Base-by-base conservation (phyloP, 2,329 filamentous ascomycete genomes). In the Aspergillus intermedius region DNA sequence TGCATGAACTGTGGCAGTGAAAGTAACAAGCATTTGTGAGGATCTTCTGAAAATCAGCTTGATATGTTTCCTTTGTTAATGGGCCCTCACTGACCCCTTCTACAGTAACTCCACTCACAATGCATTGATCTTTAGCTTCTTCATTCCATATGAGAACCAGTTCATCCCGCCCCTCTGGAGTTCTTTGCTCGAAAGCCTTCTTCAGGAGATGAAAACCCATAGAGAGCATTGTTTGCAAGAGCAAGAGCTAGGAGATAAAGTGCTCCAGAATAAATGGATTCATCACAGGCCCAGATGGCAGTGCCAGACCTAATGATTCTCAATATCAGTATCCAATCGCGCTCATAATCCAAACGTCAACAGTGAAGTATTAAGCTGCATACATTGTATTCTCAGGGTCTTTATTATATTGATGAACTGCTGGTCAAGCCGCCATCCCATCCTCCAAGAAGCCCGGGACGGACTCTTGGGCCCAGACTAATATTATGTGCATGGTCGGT, bases 181-280 rank as follows among this genome's bases (percentile, higher is more conserved):
- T 51, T 49, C 48, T 54, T 47, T 48, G 46, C 40, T 48, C 46
- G n/a, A 13, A 52, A 51, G 39, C 47, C 30, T 35, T 49, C 47
- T 45, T 21, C 23, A 8, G 37, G 4, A 9, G 8, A 34, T 19
- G 21, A 34, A 23, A 45, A 49, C 10, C 34, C 13, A 22, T 41
- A 49, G 23, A 50, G 44, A 47, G 45, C 41, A 44, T 44, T 44
- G 15, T 47, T 25, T 4, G 34, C 23, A 50, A 50, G 34, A 6
- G 45, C 48, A 12, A 50, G 41, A 5, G 22, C 45, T 28, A 50
- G 34, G 28, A 50, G 42, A 44, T 45, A 42, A 13, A 47, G 13
- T 42, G 23, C 25, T 21, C 23, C 34, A 19, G 34, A 41, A 15
- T 47, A 50, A 22, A 47, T 47, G 4, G 41, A 42, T 35, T 45